These are phyloP conservation scores for Athelia psychrophila DNA, from an alignment of 1,284 basidiomycete genomes.

Conservation along the genomic window DNA sequence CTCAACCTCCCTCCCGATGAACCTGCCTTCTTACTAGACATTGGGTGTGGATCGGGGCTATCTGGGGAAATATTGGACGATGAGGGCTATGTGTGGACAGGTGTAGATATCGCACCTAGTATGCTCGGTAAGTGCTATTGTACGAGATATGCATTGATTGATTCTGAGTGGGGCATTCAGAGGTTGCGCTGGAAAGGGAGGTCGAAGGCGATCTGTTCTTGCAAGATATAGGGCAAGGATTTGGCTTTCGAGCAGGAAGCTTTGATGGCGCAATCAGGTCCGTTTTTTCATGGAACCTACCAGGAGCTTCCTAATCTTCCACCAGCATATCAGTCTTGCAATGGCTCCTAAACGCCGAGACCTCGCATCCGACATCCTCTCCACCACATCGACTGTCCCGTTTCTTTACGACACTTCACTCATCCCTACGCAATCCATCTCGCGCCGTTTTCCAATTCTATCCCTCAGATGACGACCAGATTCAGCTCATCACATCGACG, in stretches of 20 bases:
- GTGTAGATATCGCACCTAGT: conserved; percentile 93
- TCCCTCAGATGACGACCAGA: conserved; percentile 92
- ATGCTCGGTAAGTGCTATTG: conserved; percentile 77
- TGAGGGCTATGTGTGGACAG: conserved; percentile 92
- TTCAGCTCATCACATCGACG: conserved; percentile 90
- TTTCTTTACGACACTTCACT: conserved; percentile 97
- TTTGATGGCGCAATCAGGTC: conserved; percentile 98
- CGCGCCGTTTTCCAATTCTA: conserved; percentile 97
- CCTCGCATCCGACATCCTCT: conserved; percentile 85
- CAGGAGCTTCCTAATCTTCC: not conserved
- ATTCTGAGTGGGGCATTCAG: conserved; percentile 37
- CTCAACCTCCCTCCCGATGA: conserved; percentile 78
- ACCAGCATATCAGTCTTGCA: conserved; percentile 94
- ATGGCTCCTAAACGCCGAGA: conserved; percentile 98
- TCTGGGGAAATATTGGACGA: conserved; percentile 97
- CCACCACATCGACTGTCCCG: conserved; percentile 89
- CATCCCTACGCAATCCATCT: conserved; percentile 87
- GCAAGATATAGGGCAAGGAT: conserved; percentile 91
- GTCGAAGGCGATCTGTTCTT: conserved; percentile 92
- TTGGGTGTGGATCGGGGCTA: conserved; percentile 98
- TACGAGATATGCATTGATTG: not conserved
- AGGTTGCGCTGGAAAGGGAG: conserved; percentile 91
- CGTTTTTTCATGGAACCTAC: conserved; percentile 13
- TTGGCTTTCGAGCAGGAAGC: conserved; percentile 93
- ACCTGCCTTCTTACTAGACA: conserved; percentile 87